Evolutionary conservation across 805 yeast species (phyloP), one percentile per base, ranked within the genome.

Genomic region (Naumovozyma dairenensis): DNA sequence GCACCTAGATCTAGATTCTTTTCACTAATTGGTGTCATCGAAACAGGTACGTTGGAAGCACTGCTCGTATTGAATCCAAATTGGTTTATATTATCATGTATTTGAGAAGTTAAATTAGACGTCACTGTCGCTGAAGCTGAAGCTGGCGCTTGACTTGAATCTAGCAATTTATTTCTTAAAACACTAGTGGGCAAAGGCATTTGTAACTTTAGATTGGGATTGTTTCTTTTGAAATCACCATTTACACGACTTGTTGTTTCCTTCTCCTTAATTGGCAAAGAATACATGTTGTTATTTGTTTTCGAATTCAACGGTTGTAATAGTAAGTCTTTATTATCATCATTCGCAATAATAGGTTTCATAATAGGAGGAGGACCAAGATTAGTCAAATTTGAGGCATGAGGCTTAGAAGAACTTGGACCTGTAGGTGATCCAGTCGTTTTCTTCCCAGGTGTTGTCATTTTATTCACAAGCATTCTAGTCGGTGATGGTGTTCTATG

Each of bases 1-100:
- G 33, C 37, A 6, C 48, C 45, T 29, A 50, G 44, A 40, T 51
- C 57, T 26, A 45, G 51, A 25, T 60, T 53, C 35, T 64, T 76
- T 44, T 82, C 93, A 2, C 83, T 69, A 4, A 81, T 74, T 2
- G 92, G 93, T 0, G 93, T 82, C 92, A 82, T 81, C 0, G 83
- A 72, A 45, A 76, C 61, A 1, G 83, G 76, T 3, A 70, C 53
- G 35, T 60, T 57, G 6, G 67, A 62, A 3, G 71, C 65, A 21
- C 66, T 68, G 12, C 69, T 57, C 1, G 76, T 69, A 50, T 74
- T 67, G 46, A 76, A 65, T 32, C 87, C 82, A 64, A 77, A 76
- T 48, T 81, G 82, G 52, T 80, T 75, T 28, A 78, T 69, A 33
- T 69, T 67, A 24, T 65, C 74, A 36, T 39, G 35, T 12, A 24